Base-by-base conservation (phyloP, 306 rosid species). In the Biancaea sappan region DNA sequence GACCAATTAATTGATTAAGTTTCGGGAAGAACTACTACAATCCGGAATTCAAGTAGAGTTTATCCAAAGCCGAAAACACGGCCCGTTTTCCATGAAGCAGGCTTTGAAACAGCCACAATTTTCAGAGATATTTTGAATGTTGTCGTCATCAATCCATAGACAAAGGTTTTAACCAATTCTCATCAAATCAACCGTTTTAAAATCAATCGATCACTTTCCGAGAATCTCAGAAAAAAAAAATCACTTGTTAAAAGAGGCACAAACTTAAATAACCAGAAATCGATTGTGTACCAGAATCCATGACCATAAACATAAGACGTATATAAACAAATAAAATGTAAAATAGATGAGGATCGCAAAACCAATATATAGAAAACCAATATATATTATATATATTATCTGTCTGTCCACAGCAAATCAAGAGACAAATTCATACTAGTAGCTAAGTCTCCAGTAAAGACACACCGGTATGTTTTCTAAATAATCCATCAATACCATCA, bases 241-340 rank as follows among this genome's bases (percentile, higher is more conserved):
- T 6, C 0, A 8, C 0, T n/a, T 22, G 29, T 5, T 1, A 1
- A 60, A 4, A 8, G 60, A 56, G 68, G 68, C 70, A 51, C 11
- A 41, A 57, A 46, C 19, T 22, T 2, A 19, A 41, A 72, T 7
- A 77, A 11, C 29, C 52, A 64, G 21, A 73, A 77, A 44, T 73
- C 44, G 40, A 76, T 80, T 64, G 81, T 80, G 57, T 74, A 84
- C 83, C 43, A 73, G 37, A 73, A 74, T 15, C 65, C 48, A 84
- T 80, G 66, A 52, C 68, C 70, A 77, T 75, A 69, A 77, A 14
- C 66, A 77, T 29, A 76, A 53, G 41, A 69, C 48, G 48, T 51
- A 41, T 64, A 66, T 34, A 74, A 58, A 34, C 37, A 73, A 37
- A 25, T 63, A 47, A 21, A n/a, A 24, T 8, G n/a, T 29, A 73